Base-by-base conservation (phyloP, 2,329 filamentous ascomycete genomes). In the Cadophora gregata region DNA sequence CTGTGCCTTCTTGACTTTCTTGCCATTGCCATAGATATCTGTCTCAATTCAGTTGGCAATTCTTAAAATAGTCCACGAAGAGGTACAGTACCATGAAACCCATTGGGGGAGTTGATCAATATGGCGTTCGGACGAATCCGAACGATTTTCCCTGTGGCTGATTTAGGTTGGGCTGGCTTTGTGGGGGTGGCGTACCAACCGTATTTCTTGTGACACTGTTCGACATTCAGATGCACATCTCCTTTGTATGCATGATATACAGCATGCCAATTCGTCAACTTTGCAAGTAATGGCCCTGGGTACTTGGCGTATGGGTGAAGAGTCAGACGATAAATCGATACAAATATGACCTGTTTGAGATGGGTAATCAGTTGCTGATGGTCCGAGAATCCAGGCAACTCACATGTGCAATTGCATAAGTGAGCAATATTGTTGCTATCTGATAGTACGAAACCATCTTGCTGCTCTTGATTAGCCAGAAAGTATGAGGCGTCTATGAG, bases 1-100 rank as follows among this genome's bases (percentile, higher is more conserved):
- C 71, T 88, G 84, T 63, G 88, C 83, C 79, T 92, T 92, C 77
- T 83, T 80, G 47, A 88, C 84, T 67, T 88, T 88, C 77, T 85
- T 78, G 47, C 81, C 80, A 80, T 87, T 86, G 70, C 86, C 86
- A 78, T 89, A 88, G 69, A 90, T 88, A 45, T 88, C 84, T 76
- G 85, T 85, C 14, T 24, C 6, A 19, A 12, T 7, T 48, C 12
- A 33, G 25, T n/a, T 10, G 10, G 4, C 19, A 24, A 1, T 38
- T 24, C 16, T 10, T 6, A n/a, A 53, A 48, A 5, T 7, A 33
- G 14, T 8, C 6, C 38, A 25, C 4, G 29, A 27, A 1, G 1
- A 9, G n/a, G 8, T 24, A 19, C 16, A 12, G n/a, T 67, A 70
- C 68, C 68, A 51, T 68, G 63, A 6, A 68, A 66, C 1, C 63